Evolutionary conservation across 148 eudicot species (phyloP).

Genomic region (Polygonum aviculare): DNA sequence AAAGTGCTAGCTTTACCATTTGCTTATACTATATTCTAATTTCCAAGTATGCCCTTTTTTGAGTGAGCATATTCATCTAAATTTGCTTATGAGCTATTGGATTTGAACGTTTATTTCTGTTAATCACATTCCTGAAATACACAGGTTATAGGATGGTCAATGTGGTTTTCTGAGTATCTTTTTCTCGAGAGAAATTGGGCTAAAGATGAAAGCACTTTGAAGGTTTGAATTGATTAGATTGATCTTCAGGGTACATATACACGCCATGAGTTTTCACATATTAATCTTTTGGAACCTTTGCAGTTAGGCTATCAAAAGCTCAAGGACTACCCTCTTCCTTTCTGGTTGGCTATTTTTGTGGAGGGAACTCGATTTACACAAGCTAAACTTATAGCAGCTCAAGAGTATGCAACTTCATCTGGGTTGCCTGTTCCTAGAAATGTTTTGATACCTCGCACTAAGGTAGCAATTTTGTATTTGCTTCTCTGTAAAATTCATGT

Average conservation of each 20-base stretch:
- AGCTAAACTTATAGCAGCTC: slow-evolving; percentile 91
- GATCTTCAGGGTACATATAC: not conserved
- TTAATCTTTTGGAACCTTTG: slow-evolving; percentile 15
- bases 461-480: slow-evolving; percentile 31
- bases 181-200: slow-evolving; percentile 92
- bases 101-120: not conserved
- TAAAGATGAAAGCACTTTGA: slow-evolving; percentile 64
- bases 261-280: slow-evolving; percentile 7
- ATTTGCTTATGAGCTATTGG: not conserved
- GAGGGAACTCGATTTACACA: slow-evolving; percentile 94
- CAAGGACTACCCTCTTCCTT: slow-evolving; percentile 75
- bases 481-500: not conserved
- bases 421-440: slow-evolving; percentile 54
- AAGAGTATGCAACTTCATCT: slow-evolving; percentile 75
- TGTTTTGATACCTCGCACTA: slow-evolving; percentile 88
- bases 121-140: not conserved
- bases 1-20: not conserved
- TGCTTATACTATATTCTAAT: not conserved
- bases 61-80: not conserved
- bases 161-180: slow-evolving; percentile 92
- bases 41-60: not conserved
- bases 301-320: slow-evolving; percentile 77
- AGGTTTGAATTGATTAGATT: slow-evolving; percentile 30
- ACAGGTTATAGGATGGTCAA: slow-evolving; percentile 98
- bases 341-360: slow-evolving; percentile 95